A percentile compares a stretch with the other conserved stretches of the same genome.
Evolutionary conservation across 306 rosid genomes (phyloP).

Genomic region (Arachis stenosperma): DNA sequence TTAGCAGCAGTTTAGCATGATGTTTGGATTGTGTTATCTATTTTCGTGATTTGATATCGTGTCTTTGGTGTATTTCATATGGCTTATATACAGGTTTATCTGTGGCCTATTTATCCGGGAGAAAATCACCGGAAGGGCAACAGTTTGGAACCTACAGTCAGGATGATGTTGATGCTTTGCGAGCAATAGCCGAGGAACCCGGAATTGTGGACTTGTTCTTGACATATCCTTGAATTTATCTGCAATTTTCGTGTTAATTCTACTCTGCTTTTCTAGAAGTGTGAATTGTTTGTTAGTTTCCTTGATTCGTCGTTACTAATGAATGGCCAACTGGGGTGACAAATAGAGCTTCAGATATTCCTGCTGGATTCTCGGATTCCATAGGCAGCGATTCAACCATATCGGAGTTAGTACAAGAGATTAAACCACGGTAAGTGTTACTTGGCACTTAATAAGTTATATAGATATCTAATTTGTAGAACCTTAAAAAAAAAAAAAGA

Average conservation of each 20-base stretch:
- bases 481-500: background rate
- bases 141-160: constrained; percentile 78
- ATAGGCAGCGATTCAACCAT: constrained; percentile 63
- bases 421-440: constrained; percentile 87
- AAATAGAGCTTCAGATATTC: constrained; percentile 60
- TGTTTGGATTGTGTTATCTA: background rate
- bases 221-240: constrained; percentile 75
- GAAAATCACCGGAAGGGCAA: constrained; percentile 56
- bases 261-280: constrained; percentile 29
- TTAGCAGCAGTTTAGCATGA: background rate
- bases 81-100: constrained; percentile 57
- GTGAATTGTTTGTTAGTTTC: constrained; percentile 42
- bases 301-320: constrained; percentile 74
- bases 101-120: constrained; percentile 85
- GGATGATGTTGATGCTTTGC: constrained; percentile 86
- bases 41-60: background rate
- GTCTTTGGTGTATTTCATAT: constrained; percentile 26
- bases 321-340: constrained; percentile 91
- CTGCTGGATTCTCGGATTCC: constrained; percentile 66
- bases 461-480: constrained; percentile 14
- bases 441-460: constrained; percentile 16
- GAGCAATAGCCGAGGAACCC: constrained; percentile 95
- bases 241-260: constrained; percentile 3
- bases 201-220: constrained; percentile 76
- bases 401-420: constrained; percentile 84